These are phyloP conservation scores for Ophiostoma himal-ulmi DNA, from an alignment of 2,329 filamentous ascomycete genomes.

Conservation along the genomic window DNA sequence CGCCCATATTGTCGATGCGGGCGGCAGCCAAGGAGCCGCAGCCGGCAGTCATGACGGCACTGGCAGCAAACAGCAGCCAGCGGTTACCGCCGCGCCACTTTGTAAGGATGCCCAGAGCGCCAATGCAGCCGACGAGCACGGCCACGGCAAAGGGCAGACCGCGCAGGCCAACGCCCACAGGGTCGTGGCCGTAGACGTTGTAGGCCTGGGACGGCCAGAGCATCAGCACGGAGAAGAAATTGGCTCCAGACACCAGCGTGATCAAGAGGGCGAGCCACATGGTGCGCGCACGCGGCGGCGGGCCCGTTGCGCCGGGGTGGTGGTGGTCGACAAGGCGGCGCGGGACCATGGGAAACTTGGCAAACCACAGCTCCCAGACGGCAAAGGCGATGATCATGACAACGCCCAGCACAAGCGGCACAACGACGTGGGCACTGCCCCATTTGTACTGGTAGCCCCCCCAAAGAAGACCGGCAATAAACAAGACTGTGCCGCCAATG, in stretches of 20 bases:
- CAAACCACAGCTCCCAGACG: constrained; percentile 52
- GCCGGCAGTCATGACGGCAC: constrained; percentile 59
- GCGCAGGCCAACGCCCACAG: constrained; percentile 57
- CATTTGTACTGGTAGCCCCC: constrained; percentile 37
- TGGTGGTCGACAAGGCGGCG: constrained; percentile 29
- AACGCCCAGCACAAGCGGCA: constrained; percentile 46
- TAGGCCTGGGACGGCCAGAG: constrained; percentile 61
- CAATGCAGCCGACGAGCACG: constrained; percentile 55
- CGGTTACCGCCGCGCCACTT: constrained; percentile 54
- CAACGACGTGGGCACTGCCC: constrained; percentile 41
- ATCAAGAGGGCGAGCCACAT: constrained; percentile 50
- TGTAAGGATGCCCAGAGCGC: constrained; percentile 53
- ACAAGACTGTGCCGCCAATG: constrained; percentile 44
- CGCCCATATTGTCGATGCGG: constrained; percentile 46
- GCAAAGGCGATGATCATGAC: constrained; percentile 45
- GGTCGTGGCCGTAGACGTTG: constrained; percentile 61
- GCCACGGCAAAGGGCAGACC: constrained; percentile 59
- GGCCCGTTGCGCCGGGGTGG: constrained; percentile 28
- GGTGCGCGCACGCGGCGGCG: constrained; percentile 33
- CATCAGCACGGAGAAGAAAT: constrained; percentile 51
- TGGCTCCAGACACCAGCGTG: constrained; percentile 54
- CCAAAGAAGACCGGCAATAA: constrained; percentile 44
- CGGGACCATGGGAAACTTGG: constrained; percentile 53
- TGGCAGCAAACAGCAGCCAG: constrained; percentile 54
- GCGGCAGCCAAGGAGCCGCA: constrained; percentile 50